Conservation (phyloP, 2,329 filamentous ascomycete species). For the Alternaria novae-zelandiae region DNA sequence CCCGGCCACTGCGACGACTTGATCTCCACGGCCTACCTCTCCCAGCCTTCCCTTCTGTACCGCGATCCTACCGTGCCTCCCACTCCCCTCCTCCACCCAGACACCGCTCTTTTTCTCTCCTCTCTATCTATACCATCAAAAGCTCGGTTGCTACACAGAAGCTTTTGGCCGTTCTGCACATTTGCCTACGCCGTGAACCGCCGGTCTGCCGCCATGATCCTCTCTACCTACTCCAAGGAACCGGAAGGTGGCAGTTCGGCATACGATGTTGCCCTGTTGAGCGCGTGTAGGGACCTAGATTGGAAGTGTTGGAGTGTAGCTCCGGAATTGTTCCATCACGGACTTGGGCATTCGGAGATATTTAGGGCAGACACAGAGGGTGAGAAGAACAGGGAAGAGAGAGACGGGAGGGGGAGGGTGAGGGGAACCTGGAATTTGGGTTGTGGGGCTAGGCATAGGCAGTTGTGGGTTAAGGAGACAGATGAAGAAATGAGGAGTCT, state of each 20-base stretch:
- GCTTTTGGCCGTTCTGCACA: conserved; percentile 48
- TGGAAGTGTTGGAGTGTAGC: conserved; percentile 46
- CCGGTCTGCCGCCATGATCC: conserved; percentile 37
- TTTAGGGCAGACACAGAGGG: conserved; percentile 3
- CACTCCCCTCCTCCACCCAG: conserved; percentile 27
- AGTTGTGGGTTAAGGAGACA: conserved; percentile 14
- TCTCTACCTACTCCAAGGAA: conserved; percentile 27
- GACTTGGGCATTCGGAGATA: conserved; percentile 36
- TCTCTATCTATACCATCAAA: conserved; percentile 32
- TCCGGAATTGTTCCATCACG: conserved; percentile 52
- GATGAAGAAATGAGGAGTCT: background rate
- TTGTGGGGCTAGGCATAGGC: conserved; percentile 17
- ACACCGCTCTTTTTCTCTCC: conserved; percentile 36
- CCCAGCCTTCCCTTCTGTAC: conserved; percentile 31
- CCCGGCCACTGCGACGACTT: conserved; percentile 52
- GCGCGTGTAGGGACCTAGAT: conserved; percentile 46
- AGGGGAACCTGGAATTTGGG: conserved; percentile 20
- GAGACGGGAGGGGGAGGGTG: background rate
- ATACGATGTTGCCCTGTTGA: conserved; percentile 50
- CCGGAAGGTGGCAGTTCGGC: conserved; percentile 28
- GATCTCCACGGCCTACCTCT: conserved; percentile 22
- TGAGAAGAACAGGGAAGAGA: background rate
- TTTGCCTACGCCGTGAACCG: conserved; percentile 50
- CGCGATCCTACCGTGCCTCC: conserved; percentile 39
- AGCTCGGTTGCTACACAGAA: conserved; percentile 43